Evolutionary conservation across 2,329 filamentous ascomycete genomes (phyloP), one percentile per base, ranked within the genome.

Genomic region (Ophiostoma angusticollis): DNA sequence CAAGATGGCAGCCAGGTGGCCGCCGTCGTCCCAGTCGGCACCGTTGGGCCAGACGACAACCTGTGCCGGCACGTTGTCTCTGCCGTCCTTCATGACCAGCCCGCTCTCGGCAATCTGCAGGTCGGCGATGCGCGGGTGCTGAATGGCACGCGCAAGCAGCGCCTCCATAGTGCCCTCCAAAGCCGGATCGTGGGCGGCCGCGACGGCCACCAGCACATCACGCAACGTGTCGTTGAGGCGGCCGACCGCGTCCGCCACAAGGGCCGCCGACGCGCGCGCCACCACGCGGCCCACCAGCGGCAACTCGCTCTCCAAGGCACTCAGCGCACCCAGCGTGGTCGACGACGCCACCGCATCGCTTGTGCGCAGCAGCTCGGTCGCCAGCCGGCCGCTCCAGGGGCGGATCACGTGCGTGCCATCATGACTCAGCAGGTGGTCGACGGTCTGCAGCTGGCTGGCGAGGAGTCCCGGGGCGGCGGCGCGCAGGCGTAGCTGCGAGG

Each of bases 281-380:
- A 81, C 49, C 40, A 74, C 67, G 31, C 65, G 64, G 9, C 72
- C 73, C 43, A 83, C 60, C 3, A 70, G 61, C 8, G 75, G 74
- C 35, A 83, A 58, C 51, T 85, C 80, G 1, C 65, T 61, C 54
- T 82, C 76, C 0, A 85, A 62, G 14, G 80, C 63, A 31, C 70
- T 65, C 34, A 85, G 59, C 30, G 75, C 72, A 32, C 67, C 67
- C 28, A 85, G 59, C 32, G 62, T 70, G 1, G 78, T 72, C 18
- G 66, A 60, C 11, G 66, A 59, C 9, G 60, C 58, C 14, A 77
- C 55, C 2, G 55, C 58, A 36, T 68, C 61, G 33, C 80, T 56
- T 47, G 69, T 76, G 12, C 62, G 59, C 48, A 83, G 60, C 4
- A 84, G 51, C 1, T 67, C 66, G 17, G 63, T 50, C 6, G 70